Conservation (phyloP, 495 filamentous ascomycete species). For the Penicillium herquei region DNA sequence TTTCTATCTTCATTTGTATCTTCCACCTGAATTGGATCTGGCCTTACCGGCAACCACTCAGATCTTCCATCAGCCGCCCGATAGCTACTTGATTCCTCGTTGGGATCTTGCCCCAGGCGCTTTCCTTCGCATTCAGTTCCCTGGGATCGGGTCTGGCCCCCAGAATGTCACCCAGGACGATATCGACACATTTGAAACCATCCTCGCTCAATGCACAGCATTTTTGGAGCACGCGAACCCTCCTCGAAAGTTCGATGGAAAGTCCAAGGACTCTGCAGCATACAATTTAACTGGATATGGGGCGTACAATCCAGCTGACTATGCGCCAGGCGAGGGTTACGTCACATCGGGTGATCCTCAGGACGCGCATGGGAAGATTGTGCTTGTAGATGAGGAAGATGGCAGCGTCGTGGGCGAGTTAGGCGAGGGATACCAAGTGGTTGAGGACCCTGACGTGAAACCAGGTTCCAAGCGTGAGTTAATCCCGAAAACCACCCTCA, state of each 20-base stretch:
- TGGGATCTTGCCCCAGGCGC: conserved; percentile 89
- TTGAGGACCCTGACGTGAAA: conserved; percentile 70
- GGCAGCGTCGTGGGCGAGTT: conserved; percentile 93
- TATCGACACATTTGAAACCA: conserved; percentile 94
- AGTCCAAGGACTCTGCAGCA: conserved; percentile 42
- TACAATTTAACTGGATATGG: conserved; percentile 70
- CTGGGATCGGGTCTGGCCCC: conserved; percentile 60
- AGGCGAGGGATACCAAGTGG: conserved; percentile 73
- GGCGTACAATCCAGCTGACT: conserved; percentile 77
- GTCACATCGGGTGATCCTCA: conserved; percentile 34
- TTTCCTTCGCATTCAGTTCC: conserved; percentile 90
- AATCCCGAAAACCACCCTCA: neutral
- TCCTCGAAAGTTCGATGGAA: conserved; percentile 11
- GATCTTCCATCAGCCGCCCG: conserved; percentile 89
- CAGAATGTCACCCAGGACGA: conserved; percentile 80
- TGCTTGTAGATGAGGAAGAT: conserved; percentile 94
- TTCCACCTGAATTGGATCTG: conserved; percentile 91
- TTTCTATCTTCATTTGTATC: conserved; percentile 90
- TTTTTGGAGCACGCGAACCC: conserved; percentile 77
- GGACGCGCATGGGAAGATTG: conserved; percentile 70
- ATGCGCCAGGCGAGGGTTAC: conserved; percentile 76
- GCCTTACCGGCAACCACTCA: conserved; percentile 89
- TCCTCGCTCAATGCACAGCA: conserved; percentile 90
- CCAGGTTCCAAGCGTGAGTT: conserved; percentile 82
- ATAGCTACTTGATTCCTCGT: conserved; percentile 85